Percentiles rank a stretch among this genome's conserved stretches.
Conservation (phyloP, 2,329 filamentous ascomycete genomes). For the Nothophoma quercina region DNA sequence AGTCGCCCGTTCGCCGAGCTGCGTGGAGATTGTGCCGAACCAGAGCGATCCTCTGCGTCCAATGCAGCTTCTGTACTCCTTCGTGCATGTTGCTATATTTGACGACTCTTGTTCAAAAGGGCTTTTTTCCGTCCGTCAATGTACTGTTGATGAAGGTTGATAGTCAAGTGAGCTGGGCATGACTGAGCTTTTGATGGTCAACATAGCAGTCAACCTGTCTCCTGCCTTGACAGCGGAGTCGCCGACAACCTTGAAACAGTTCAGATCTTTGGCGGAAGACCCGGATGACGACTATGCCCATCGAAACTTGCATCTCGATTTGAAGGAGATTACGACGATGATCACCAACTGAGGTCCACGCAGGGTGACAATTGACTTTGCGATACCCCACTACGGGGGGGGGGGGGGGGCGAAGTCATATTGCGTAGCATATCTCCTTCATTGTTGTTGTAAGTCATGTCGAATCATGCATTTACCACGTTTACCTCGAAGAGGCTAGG, state of each 20-base stretch:
- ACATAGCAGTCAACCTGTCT: neutral
- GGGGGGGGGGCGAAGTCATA: slow-evolving; percentile 4
- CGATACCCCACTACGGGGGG: slow-evolving; percentile 3
- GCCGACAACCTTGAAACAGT: slow-evolving; percentile 5
- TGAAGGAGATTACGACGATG: neutral
- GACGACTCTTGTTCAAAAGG: too few relatives aligned
- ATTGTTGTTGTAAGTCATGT: slow-evolving; percentile 10
- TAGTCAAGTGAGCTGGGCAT: neutral
- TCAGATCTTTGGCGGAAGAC: neutral
- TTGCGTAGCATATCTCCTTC: slow-evolving; percentile 5
- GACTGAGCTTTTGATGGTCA: slow-evolving; percentile 1
- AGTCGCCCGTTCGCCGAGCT: slow-evolving; percentile 54
- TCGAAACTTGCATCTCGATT: neutral
- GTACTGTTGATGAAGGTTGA: neutral
- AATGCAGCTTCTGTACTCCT: slow-evolving; percentile 50
- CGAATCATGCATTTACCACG: slow-evolving; percentile 8
- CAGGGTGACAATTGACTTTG: neutral
- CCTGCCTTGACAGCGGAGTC: neutral
- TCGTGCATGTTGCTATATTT: slow-evolving; percentile 30
- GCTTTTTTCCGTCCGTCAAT: neutral
- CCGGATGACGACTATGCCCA: neutral
- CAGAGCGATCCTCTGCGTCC: slow-evolving; percentile 56
- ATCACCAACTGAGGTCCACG: slow-evolving; percentile 2
- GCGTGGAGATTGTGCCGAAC: slow-evolving; percentile 56
- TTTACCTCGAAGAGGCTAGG: slow-evolving; percentile 13